These are phyloP conservation scores for Corchorus olitorius DNA, from an alignment of 345 rosid genomes.

Conservation along the genomic window DNA sequence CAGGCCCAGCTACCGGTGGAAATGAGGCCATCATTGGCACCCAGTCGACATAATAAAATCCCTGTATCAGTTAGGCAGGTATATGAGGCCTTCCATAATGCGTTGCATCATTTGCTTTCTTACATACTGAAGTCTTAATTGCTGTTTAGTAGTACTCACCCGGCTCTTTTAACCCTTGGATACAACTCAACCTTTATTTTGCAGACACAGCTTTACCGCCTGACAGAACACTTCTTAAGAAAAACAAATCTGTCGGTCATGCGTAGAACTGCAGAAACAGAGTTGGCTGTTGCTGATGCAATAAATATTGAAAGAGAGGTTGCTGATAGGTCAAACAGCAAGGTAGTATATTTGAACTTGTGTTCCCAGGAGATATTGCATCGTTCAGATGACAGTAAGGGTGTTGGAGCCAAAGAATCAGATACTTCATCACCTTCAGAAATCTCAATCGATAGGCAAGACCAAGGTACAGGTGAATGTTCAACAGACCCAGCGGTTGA, in stretches of 20 bases:
- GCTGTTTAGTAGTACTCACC: neutral
- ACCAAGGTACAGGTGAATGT: constrained; percentile 37
- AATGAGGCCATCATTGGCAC: constrained; percentile 78
- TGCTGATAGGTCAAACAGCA: constrained; percentile 85
- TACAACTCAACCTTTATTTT: constrained; percentile 23
- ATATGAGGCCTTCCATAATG: constrained; percentile 24
- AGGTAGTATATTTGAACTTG: constrained; percentile 81
- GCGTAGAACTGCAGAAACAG: constrained; percentile 83
- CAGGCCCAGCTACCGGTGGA: constrained; percentile 91
- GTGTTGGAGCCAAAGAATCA: constrained; percentile 37
- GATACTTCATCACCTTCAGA: constrained; percentile 37
- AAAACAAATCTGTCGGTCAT: constrained; percentile 65
- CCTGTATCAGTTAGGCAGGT: constrained; percentile 92
- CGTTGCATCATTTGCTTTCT: constrained; percentile 1
- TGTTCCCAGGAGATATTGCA: constrained; percentile 85
- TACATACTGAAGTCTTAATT: neutral
- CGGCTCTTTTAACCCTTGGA: constrained; percentile 1
- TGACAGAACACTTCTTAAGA: constrained; percentile 81
- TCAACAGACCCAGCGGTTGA: constrained; percentile 48
- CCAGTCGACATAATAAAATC: constrained; percentile 77
- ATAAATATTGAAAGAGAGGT: constrained; percentile 79
- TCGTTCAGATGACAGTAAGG: constrained; percentile 45
- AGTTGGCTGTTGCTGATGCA: constrained; percentile 98
- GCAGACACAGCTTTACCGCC: constrained; percentile 85
- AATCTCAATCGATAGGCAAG: constrained; percentile 32